Conservation (phyloP, 768 basidiomycete genomes). For the Dacryopinax spathularia region DNA sequence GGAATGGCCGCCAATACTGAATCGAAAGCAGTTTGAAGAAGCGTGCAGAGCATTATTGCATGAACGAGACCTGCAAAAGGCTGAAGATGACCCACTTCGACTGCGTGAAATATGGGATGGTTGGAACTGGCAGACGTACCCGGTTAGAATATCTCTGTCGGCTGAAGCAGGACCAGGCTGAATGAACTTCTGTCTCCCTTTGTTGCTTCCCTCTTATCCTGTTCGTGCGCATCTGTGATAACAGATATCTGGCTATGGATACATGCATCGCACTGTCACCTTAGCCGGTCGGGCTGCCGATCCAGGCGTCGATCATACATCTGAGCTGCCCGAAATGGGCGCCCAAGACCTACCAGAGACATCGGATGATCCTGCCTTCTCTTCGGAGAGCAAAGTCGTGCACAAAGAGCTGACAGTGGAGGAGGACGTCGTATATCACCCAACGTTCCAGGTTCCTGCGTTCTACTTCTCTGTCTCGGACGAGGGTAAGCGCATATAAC, state of each 20-base stretch:
- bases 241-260: slow-evolving; percentile 29
- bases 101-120: slow-evolving; percentile 13
- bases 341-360: background rate
- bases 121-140: slow-evolving; percentile 52
- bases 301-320: background rate
- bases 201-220: background rate
- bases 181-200: background rate
- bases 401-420: slow-evolving; percentile 24
- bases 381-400: slow-evolving; percentile 12
- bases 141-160: slow-evolving; percentile 14
- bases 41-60: slow-evolving; percentile 42
- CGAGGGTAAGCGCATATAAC: slow-evolving; percentile 50
- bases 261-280: slow-evolving; percentile 28
- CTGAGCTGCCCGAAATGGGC: background rate
- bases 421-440: slow-evolving; percentile 62
- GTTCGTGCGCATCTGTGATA: background rate
- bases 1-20: slow-evolving; percentile 27
- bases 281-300: background rate
- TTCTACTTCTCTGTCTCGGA: slow-evolving; percentile 68
- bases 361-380: slow-evolving; percentile 31
- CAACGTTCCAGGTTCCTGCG: slow-evolving; percentile 66
- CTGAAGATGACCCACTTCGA: background rate
- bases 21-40: slow-evolving; percentile 45
- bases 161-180: slow-evolving; percentile 23
- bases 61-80: slow-evolving; percentile 13